Conservation (phyloP, 371 early-diverging fungal species). For the Mortierella sp. region DNA sequence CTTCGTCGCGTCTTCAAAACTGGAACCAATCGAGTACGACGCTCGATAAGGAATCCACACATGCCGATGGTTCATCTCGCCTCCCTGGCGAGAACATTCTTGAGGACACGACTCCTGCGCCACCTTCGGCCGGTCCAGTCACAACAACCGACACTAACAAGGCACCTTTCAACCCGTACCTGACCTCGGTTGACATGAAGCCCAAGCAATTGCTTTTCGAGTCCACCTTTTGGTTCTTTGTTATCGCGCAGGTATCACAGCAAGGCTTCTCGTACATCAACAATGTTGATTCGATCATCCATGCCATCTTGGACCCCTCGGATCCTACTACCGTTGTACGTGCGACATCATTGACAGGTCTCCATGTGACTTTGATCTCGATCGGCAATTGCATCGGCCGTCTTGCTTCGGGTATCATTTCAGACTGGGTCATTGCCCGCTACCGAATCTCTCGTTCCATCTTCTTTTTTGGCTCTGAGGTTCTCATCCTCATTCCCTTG, state of each 20-base stretch:
- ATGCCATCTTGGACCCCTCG: slow-evolving; percentile 36
- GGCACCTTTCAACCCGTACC: slow-evolving; percentile 35
- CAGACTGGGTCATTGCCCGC: slow-evolving; percentile 50
- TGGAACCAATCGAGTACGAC: slow-evolving; percentile 37
- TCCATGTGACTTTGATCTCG: slow-evolving; percentile 48
- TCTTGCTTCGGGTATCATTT: slow-evolving; percentile 42
- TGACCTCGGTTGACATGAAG: slow-evolving; percentile 47
- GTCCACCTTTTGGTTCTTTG: slow-evolving; percentile 53
- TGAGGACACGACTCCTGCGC: slow-evolving; percentile 14
- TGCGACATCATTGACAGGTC: slow-evolving; percentile 37
- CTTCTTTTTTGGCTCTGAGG: slow-evolving; percentile 45
- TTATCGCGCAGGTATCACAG: slow-evolving; percentile 48
- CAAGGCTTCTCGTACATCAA: slow-evolving; percentile 55
- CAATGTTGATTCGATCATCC: slow-evolving; percentile 52
- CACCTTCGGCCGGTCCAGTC: background rate
- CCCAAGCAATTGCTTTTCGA: slow-evolving; percentile 36
- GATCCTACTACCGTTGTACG: slow-evolving; percentile 38
- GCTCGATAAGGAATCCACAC: slow-evolving; percentile 31
- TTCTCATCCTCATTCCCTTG: slow-evolving; percentile 35
- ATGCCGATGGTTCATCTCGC: background rate
- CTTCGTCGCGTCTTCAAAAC: slow-evolving; percentile 15
- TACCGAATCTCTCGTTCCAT: slow-evolving; percentile 46
- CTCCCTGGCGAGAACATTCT: slow-evolving; percentile 40
- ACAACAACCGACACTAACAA: slow-evolving; percentile 16
- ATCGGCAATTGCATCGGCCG: slow-evolving; percentile 52